These are phyloP conservation scores for Jacaranda copaia DNA, from an alignment of 257 asterid genomes.

Conservation along the genomic window DNA sequence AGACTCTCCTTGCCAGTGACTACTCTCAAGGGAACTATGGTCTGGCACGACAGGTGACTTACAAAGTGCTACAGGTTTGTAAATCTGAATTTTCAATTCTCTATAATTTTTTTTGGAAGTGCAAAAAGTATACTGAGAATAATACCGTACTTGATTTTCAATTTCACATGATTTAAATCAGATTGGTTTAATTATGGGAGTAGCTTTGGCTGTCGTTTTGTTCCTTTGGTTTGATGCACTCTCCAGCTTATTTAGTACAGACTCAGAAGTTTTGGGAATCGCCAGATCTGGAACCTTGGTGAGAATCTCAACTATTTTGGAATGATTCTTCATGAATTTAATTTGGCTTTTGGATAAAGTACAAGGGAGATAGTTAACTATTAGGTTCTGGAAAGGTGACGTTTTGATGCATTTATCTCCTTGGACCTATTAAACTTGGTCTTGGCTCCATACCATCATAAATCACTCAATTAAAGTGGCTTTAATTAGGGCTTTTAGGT, in stretches of 20 bases:
- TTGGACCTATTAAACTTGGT: too few relatives aligned
- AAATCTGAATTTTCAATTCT: conserved; percentile 23
- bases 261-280: conserved; percentile 72
- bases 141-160: conserved; percentile 19
- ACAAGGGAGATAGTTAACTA: too few relatives aligned
- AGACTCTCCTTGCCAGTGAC: conserved; percentile 91
- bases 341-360: neutral
- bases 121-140: neutral
- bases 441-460: too few relatives aligned
- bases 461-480: too few relatives aligned
- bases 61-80: conserved; percentile 82
- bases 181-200: conserved; percentile 77
- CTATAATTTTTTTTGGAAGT: neutral
- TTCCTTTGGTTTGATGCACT: conserved; percentile 70
- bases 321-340: conserved; percentile 25
- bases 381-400: too few relatives aligned
- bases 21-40: conserved; percentile 83
- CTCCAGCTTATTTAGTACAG: conserved; percentile 79
- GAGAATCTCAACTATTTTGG: conserved; percentile 40
- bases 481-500: too few relatives aligned
- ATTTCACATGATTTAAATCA: conserved; percentile 37
- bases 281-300: conserved; percentile 92
- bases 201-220: conserved; percentile 65
- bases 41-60: conserved; percentile 75
- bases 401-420: too few relatives aligned